Evolutionary conservation across 2,329 filamentous ascomycete species (phyloP).

Genomic region (Tolypocladium sp.): DNA sequence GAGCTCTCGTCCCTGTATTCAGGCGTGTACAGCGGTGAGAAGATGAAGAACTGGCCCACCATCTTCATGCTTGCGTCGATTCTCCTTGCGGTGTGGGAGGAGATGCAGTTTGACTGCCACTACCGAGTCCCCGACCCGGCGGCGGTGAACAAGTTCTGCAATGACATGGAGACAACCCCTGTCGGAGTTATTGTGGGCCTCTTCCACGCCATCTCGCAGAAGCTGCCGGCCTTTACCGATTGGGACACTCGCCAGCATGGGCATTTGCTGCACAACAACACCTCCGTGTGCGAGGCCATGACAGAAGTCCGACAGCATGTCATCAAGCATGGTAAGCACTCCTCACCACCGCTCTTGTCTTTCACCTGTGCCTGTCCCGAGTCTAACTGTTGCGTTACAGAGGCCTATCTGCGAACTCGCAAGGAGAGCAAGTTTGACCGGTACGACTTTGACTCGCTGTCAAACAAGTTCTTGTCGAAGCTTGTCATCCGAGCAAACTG

Average conservation of each 20-base stretch:
- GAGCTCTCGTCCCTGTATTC: conserved; percentile 89
- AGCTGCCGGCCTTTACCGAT: conserved; percentile 83
- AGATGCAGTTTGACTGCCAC: conserved; percentile 98
- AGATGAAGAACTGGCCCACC: conserved; percentile 97
- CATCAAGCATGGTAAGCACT: conserved; percentile 69
- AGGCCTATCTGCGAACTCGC: conserved; percentile 76
- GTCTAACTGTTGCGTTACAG: conserved; percentile 37
- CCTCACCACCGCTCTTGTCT: background rate
- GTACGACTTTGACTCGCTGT: conserved; percentile 87
- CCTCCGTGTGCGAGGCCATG: conserved; percentile 89
- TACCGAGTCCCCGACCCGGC: conserved; percentile 81
- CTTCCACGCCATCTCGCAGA: conserved; percentile 96
- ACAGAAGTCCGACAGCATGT: conserved; percentile 91
- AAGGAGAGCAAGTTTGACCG: conserved; percentile 77
- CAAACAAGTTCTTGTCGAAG: conserved; percentile 95
- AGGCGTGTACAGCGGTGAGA: conserved; percentile 95
- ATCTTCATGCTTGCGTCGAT: conserved; percentile 97
- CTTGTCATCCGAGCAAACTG: conserved; percentile 91
- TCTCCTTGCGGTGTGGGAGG: conserved; percentile 89
- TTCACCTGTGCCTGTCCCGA: background rate
- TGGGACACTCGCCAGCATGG: conserved; percentile 93
- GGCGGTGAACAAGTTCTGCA: conserved; percentile 89
- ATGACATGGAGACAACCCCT: conserved; percentile 91
- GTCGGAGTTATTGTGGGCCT: conserved; percentile 94
- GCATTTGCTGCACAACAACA: conserved; percentile 82